Percentiles rank a stretch among this genome's conserved stretches.
Conservation (phyloP, 495 filamentous ascomycete genomes). For the Penicilliopsis zonata region DNA sequence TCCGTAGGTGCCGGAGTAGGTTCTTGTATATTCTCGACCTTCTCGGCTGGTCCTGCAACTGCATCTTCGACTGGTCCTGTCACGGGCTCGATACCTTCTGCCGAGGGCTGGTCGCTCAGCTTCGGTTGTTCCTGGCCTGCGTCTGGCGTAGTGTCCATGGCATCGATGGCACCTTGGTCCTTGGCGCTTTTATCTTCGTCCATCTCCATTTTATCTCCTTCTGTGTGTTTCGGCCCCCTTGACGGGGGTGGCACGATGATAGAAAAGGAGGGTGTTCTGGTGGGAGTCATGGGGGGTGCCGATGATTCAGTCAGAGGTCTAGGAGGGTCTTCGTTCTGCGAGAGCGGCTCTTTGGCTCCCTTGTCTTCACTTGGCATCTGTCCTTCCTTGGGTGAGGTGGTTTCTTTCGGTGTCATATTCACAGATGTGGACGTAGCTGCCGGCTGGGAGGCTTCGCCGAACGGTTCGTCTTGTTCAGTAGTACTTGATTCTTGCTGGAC, state of each 20-base stretch:
- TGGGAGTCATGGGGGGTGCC: neutral
- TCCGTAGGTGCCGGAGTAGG: too few relatives aligned
- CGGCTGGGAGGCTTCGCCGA: too few relatives aligned
- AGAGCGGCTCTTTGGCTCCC: too few relatives aligned
- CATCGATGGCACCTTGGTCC: neutral
- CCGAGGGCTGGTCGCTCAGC: constrained; percentile 7
- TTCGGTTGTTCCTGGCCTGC: constrained; percentile 9
- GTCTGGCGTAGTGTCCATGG: neutral
- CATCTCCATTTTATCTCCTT: constrained; percentile 6
- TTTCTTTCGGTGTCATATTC: too few relatives aligned
- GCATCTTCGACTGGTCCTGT: too few relatives aligned
- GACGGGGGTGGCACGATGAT: neutral
- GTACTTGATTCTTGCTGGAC: too few relatives aligned
- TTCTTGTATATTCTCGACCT: too few relatives aligned
- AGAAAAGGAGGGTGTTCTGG: neutral
- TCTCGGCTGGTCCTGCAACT: too few relatives aligned
- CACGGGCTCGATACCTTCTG: constrained; percentile 5
- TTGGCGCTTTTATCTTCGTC: constrained; percentile 3
- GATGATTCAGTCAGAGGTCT: neutral
- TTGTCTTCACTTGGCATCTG: too few relatives aligned
- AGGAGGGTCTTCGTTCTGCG: neutral
- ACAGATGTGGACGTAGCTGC: too few relatives aligned
- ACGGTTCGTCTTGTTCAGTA: too few relatives aligned
- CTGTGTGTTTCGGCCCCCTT: neutral
- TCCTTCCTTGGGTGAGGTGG: too few relatives aligned